Conservation (phyloP, 2,329 filamentous ascomycete species). For the Lasiodiplodia citricola region DNA sequence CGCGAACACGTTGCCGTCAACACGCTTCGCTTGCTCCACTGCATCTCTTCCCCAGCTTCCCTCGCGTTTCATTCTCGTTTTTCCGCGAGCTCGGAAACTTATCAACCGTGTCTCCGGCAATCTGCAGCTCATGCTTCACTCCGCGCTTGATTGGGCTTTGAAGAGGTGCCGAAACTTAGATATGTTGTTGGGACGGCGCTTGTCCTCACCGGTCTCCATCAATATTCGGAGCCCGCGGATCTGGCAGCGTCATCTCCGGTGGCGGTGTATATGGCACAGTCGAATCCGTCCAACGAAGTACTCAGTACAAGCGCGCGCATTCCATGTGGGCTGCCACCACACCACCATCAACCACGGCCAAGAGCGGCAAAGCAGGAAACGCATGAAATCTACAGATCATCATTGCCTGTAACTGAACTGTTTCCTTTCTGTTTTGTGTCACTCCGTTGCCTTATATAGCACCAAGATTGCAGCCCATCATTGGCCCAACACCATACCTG, state of each 20-base stretch:
- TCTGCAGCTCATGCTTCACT: neutral
- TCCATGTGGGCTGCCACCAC: neutral
- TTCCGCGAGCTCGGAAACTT: neutral
- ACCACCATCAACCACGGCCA: neutral
- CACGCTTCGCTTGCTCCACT: neutral
- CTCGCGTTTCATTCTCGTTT: neutral
- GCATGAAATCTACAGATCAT: slow-evolving; percentile 3
- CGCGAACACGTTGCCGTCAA: slow-evolving; percentile 1
- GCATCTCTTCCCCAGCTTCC: neutral
- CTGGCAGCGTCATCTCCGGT: slow-evolving; percentile 1
- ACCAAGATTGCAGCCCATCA: neutral
- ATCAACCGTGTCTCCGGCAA: neutral
- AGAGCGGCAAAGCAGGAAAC: slow-evolving; percentile 3
- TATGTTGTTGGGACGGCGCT: neutral
- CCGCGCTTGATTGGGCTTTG: neutral
- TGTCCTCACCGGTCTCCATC: neutral
- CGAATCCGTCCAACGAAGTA: slow-evolving; percentile 6
- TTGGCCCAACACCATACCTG: neutral
- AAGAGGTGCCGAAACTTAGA: neutral
- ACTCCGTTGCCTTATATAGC: slow-evolving; percentile 9
- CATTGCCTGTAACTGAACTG: neutral
- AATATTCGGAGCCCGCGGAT: neutral
- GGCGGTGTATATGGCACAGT: neutral
- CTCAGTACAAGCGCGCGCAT: slow-evolving; percentile 16
- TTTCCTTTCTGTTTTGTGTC: slow-evolving; percentile 21